Base-by-base conservation (phyloP, 257 asterid species). In the Cordia subcordata region DNA sequence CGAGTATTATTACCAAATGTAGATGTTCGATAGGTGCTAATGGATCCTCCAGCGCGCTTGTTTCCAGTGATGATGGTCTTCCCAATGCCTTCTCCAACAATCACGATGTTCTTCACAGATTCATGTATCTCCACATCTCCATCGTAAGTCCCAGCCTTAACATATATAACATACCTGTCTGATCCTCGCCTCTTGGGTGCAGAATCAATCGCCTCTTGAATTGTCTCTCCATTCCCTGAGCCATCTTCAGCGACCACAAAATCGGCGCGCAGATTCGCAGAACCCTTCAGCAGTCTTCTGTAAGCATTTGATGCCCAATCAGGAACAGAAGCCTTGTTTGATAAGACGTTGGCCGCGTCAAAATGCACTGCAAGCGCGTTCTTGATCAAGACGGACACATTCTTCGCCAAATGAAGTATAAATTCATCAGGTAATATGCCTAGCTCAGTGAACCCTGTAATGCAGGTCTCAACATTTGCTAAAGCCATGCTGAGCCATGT, bases 201-300 rank as follows among this genome's bases (percentile, higher is more conserved):
- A 16, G 75, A 79, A 8, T 60, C 77, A 4, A 83, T 45, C 5
- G 91, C 91, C 0, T 72, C 85, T 57, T 35, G 57, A 5, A 83
- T 62, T 13, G 81, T 78, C 50, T 74, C 59, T 62, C 49, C 42
- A 37, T 73, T 39, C 10, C 91, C 90, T 5, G 82, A 70, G 5
- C 85, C 90, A 11, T 83, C 90, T 47, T 73, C 75, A n/a, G 90
- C 90, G 78, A 83, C 91, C 61, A 78, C 77, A 3, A 62, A 32
- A 46, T 80, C 53, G 17, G 85, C 59, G 68, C 76, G 4, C 47
- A 11, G 10, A 42, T 42, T 42, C 40, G 73, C 18, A 13, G 72
- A 5, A 56, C 67, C 3, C 71, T 74, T 81, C 15, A 82, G 67
- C 23, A 77, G 75, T 68, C 64, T 70, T 53, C 80, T 59, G 39